A percentile compares a stretch with the other conserved stretches of the same genome.
Evolutionary conservation across 2,329 filamentous ascomycete species (phyloP).

Genomic region (Xylariaceae sp.): DNA sequence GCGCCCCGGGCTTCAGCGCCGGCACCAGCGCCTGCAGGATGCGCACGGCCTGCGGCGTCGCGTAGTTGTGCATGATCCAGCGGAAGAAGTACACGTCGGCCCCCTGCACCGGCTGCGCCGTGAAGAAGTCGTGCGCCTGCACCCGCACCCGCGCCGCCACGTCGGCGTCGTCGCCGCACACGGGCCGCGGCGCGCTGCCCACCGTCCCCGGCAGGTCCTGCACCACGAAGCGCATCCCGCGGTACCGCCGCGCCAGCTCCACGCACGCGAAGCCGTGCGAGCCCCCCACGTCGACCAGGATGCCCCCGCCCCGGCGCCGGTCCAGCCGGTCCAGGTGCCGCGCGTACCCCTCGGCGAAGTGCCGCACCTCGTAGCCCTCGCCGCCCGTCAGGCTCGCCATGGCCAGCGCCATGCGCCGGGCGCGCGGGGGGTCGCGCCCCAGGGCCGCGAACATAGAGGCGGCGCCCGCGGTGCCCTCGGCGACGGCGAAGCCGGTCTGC

Average conservation of each 20-base stretch:
- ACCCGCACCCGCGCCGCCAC: constrained; percentile 4
- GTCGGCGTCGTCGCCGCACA: neutral
- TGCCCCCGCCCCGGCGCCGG: constrained; percentile 31
- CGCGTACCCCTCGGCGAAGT: constrained; percentile 49
- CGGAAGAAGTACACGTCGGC: constrained; percentile 15
- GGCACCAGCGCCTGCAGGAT: constrained; percentile 9
- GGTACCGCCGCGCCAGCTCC: constrained; percentile 48
- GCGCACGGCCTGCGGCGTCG: constrained; percentile 7
- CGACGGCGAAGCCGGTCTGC: constrained; percentile 47
- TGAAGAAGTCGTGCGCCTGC: constrained; percentile 12
- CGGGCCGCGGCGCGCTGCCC: neutral
- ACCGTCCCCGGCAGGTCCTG: constrained; percentile 50
- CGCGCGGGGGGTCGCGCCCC: constrained; percentile 41
- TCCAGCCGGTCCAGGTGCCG: constrained; percentile 43
- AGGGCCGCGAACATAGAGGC: constrained; percentile 53
- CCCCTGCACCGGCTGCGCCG: constrained; percentile 1
- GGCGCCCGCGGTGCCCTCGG: constrained; percentile 44
- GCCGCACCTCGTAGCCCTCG: constrained; percentile 50
- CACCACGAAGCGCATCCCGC: constrained; percentile 50
- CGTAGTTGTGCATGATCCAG: constrained; percentile 11
- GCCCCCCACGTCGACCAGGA: constrained; percentile 56
- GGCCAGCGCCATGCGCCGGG: constrained; percentile 48
- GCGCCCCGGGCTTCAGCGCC: constrained; percentile 3
- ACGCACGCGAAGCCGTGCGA: constrained; percentile 54
- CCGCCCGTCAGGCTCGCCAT: constrained; percentile 52